Evolutionary conservation across 225 moss, liverwort and hornwort species (phyloP).

Genomic region (Ulota crispa): DNA sequence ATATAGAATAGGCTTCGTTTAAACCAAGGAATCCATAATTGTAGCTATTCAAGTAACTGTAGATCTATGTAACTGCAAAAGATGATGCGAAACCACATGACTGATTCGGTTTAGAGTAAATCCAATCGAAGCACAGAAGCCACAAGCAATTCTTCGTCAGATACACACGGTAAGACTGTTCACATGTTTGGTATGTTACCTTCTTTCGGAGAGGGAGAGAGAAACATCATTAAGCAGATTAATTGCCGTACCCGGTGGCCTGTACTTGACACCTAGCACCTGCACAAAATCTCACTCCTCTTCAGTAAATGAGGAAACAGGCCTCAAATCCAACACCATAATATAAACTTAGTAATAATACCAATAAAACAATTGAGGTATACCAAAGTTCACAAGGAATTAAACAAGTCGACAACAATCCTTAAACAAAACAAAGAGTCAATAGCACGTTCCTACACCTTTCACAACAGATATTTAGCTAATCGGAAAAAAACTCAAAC

Average conservation of each 20-base stretch:
- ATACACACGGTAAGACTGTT: neutral
- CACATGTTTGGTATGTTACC: constrained; percentile 39
- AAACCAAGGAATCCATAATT: constrained; percentile 5
- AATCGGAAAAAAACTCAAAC: neutral
- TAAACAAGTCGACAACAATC: neutral
- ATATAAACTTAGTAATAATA: neutral
- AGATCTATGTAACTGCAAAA: neutral
- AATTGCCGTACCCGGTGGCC: constrained; percentile 82
- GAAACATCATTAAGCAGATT: constrained; percentile 81
- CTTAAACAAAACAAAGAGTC: constrained; percentile 1
- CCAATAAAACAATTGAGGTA: neutral
- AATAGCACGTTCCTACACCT: constrained; percentile 3
- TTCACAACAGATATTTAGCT: neutral
- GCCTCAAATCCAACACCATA: neutral
- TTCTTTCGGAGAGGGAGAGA: constrained; percentile 83
- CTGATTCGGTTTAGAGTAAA: neutral
- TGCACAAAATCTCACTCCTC: constrained; percentile 30
- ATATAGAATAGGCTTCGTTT: neutral
- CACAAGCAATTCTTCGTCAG: constrained; percentile 6
- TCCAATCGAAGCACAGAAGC: constrained; percentile 5
- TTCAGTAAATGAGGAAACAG: constrained; percentile 19
- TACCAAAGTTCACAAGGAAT: neutral
- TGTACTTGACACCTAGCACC: constrained; percentile 75
- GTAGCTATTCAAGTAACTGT: neutral
- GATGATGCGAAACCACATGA: neutral